phyloP scores from a whole-genome alignment of 2,329 filamentous ascomycete genomes.

The Endoconidiophora laricicola region DNA sequence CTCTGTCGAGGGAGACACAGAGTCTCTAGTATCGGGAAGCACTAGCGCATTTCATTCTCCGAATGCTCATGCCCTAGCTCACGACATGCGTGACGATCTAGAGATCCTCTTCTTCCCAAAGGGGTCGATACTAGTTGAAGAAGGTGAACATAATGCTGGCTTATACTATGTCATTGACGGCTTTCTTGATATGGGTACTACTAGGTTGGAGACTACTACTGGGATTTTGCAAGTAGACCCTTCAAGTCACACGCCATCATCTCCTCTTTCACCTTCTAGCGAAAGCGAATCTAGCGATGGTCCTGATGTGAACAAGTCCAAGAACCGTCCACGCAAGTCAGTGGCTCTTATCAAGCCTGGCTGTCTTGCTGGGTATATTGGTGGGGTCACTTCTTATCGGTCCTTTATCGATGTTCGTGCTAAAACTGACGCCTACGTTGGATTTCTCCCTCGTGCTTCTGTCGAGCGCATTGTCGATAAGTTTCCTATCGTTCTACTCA shows the following conservation, averaged over 20 bases:
- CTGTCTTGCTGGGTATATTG: slow-evolving; percentile 83
- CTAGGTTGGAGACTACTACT: slow-evolving; percentile 5
- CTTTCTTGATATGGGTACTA: slow-evolving; percentile 59
- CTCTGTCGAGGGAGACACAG: slow-evolving; percentile 64
- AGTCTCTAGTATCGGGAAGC: slow-evolving; percentile 63
- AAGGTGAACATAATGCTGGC: slow-evolving; percentile 91
- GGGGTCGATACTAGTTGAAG: slow-evolving; percentile 83
- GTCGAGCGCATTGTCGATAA: slow-evolving; percentile 84
- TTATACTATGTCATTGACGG: slow-evolving; percentile 96
- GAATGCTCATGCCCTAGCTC: slow-evolving; percentile 48
- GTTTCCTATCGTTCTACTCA: slow-evolving; percentile 81
- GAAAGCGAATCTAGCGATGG: background rate
- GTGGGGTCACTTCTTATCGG: slow-evolving; percentile 82
- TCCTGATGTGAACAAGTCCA: slow-evolving; percentile 28
- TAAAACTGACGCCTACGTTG: slow-evolving; percentile 96
- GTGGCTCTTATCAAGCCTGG: slow-evolving; percentile 89
- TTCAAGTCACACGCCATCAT: slow-evolving; percentile 6
- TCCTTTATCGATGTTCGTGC: slow-evolving; percentile 95
- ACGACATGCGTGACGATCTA: slow-evolving; percentile 78
- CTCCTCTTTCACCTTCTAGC: background rate
- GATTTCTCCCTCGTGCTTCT: slow-evolving; percentile 71
- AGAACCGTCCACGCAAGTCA: slow-evolving; percentile 40
- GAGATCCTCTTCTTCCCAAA: slow-evolving; percentile 97
- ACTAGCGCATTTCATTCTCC: slow-evolving; percentile 43
- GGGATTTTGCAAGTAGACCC: slow-evolving; percentile 13